Evolutionary conservation across 257 asterid genomes (phyloP), one percentile per base, ranked within the genome.

Genomic region (Forsythia suspensa): DNA sequence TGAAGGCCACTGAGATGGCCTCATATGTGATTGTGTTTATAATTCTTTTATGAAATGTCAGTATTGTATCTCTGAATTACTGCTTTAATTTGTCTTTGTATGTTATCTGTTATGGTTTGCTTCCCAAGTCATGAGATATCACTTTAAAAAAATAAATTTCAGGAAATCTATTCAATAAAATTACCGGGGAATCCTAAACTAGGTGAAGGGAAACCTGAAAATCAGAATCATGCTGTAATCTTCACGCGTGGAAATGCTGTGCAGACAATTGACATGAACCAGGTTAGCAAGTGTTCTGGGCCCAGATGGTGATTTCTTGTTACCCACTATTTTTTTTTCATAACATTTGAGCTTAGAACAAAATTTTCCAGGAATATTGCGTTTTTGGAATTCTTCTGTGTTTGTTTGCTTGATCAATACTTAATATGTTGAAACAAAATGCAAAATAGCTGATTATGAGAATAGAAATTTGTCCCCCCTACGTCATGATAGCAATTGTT

Each of bases 191-290:
- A 94, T 87, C 99, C 99, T 70, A 94, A 94, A 88, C 89, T 96
- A 77, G 99, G 99, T 84, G 99, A 95, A 91, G 99, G 99, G 81
- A 95, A 95, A 81, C 99, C 99, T 40, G 99, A 95, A 90, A 95
- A 95, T 91, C 99, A 95, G 82, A 95, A 95, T 88, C 99, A 95
- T 80, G 99, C 99, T 73, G 82, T 95, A 34, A 77, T 95, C 73
- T 95, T 95, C 85, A 93, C 99, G 29, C 98, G 99, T 73, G 99
- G 99, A 63, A 90, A 89, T 89, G 99, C 99, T 81, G 84, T 96
- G 76, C 99, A 96, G 86, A 93, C 99, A 59, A 96, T 96, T 87
- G 99, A 96, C 86, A 96, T 96, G 99, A 96, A 96, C 87, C 99
- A 96, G 99, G 99, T 96, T 75, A 70, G 85, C 55, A 67, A 74